Evolutionary conservation across 345 rosid genomes (phyloP).

Genomic region (Litchi chinensis): DNA sequence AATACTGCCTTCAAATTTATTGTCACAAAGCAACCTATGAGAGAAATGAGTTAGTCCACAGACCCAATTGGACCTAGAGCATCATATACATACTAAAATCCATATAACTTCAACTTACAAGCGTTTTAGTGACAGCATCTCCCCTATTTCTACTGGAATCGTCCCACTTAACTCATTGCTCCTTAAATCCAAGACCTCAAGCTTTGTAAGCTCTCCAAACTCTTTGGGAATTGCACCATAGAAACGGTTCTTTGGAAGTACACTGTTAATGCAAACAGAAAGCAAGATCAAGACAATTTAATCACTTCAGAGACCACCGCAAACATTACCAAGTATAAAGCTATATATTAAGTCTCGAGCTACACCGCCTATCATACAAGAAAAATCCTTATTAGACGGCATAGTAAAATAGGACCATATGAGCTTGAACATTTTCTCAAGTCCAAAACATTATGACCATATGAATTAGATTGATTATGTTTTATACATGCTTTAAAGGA

Average conservation of each 20-base stretch:
- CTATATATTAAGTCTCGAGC: not conserved
- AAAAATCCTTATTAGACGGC: not conserved
- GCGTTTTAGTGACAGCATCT: constrained; percentile 48
- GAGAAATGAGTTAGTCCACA: constrained; percentile 14
- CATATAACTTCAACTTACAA: constrained; percentile 53
- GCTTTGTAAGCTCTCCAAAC: constrained; percentile 51
- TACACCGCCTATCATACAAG: not conserved
- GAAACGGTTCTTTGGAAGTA: constrained; percentile 56
- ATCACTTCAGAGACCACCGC: not conserved
- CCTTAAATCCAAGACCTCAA: constrained; percentile 71
- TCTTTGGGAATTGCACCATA: constrained; percentile 72
- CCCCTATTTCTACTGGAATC: constrained; percentile 62
- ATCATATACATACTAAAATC: not conserved
- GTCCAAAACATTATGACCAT: not conserved
- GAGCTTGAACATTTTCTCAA: not conserved
- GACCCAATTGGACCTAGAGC: constrained; percentile 1
- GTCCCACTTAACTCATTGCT: constrained; percentile 66
- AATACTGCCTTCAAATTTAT: constrained; percentile 62
- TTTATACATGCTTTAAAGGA: not conserved
- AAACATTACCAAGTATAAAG: not conserved
- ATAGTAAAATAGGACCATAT: not conserved
- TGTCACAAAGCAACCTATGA: constrained; percentile 70
- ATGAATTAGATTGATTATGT: not conserved
- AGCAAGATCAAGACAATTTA: constrained; percentile 7
- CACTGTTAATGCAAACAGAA: constrained; percentile 37